phyloP scores from a whole-genome alignment of 441 rosid genomes.

The Erysimum cheiri region DNA sequence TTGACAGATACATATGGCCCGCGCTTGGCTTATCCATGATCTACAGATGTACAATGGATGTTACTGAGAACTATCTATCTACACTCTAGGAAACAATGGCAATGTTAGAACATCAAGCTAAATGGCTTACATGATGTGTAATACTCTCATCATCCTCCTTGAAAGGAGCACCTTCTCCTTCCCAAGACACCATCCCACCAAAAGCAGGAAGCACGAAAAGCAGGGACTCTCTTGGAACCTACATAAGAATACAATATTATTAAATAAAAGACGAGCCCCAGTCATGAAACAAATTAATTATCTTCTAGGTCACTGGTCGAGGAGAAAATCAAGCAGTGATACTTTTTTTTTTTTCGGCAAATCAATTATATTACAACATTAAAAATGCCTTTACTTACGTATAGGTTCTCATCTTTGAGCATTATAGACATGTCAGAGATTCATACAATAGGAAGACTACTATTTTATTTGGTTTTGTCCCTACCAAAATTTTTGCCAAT shows the following conservation, averaged over 20 bases:
- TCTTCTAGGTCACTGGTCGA: neutral
- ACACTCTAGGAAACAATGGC: neutral
- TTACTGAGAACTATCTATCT: conserved; percentile 2
- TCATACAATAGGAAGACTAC: neutral
- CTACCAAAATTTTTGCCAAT: neutral
- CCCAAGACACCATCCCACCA: conserved; percentile 96
- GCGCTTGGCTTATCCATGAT: conserved; percentile 89
- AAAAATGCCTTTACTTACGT: neutral
- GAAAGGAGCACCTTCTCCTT: conserved; percentile 93
- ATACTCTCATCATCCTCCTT: conserved; percentile 78
- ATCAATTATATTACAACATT: too few relatives aligned
- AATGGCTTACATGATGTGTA: conserved; percentile 79
- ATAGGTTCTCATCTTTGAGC: neutral
- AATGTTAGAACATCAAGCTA: conserved; percentile 21
- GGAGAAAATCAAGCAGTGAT: neutral
- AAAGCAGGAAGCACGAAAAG: conserved; percentile 91
- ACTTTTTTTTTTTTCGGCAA: too few relatives aligned
- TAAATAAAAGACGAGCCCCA: neutral
- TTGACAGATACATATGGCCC: conserved; percentile 79
- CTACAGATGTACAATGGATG: conserved; percentile 48
- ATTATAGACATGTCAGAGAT: neutral
- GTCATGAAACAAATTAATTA: neutral
- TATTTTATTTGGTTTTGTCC: conserved; percentile 2
- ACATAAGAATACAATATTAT: conserved; percentile 25
- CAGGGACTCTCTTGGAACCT: conserved; percentile 93